Evolutionary conservation across 2,329 filamentous ascomycete species (phyloP), one percentile per base, ranked within the genome.

Genomic region (Aureobasidium sp.): DNA sequence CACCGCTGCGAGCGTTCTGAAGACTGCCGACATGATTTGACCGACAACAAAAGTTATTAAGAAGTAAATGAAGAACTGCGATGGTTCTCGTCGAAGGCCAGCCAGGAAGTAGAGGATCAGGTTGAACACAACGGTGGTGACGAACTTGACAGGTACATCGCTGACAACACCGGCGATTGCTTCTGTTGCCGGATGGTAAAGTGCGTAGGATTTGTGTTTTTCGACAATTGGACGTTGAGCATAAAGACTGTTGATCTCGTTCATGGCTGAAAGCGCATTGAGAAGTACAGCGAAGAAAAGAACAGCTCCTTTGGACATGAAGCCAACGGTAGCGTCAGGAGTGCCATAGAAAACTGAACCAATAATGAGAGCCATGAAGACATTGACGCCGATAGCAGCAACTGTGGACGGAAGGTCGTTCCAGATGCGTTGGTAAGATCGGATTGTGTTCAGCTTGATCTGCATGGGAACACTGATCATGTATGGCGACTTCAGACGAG

Each of bases 221-320:
- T 77, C 75, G 10, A 79, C 73, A 46, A 80, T 78, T 1, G 77
- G 75, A 2, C 78, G 70, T 61, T 78, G 75, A 4, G 71, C 70
- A 62, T 78, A 79, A 7, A 78, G 68, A 0, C 87, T 90, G 46
- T 93, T 76, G 63, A 82, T 79, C 65, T 87, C 84, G 1, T 78
- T 74, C 55, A 85, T 81, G 9, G 82, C 78, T 0, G 75, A 78
- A 19, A 86, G 70, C 2, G 82, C 83, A 63, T 84, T 85, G 64
- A 85, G 75, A 2, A 86, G 71, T 25, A 85, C 71, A 2, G 82
- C 81, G 64, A 85, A 78, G 73, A 87, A 87, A 9, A 86, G 70
- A 2, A 82, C 76, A 0, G 81, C 78, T 10, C 82, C 83, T 51
- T 79, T 85, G 67, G 84, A 81, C 76, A 86, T 94, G 78, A 95